phyloP scores from a whole-genome alignment of 2,329 filamentous ascomycete species.

The Calonectria hongkongensis region DNA sequence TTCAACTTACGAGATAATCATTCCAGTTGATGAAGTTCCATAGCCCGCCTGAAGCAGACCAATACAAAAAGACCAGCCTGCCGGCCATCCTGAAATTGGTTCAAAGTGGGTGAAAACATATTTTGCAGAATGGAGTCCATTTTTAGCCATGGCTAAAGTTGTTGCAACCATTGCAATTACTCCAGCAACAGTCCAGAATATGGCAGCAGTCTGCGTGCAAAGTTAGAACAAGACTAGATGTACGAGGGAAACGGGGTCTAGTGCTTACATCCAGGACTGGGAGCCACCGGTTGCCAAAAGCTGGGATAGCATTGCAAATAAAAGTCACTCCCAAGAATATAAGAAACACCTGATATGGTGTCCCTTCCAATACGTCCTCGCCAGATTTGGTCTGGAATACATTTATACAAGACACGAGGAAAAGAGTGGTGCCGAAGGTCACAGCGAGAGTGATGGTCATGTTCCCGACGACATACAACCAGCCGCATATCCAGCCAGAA shows the following conservation, averaged over 20 bases:
- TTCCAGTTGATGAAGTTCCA: slow-evolving; percentile 84
- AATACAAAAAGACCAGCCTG: slow-evolving; percentile 84
- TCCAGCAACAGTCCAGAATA: slow-evolving; percentile 84
- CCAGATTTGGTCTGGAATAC: slow-evolving; percentile 70
- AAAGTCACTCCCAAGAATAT: slow-evolving; percentile 84
- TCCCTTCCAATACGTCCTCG: slow-evolving; percentile 66
- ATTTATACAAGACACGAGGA: slow-evolving; percentile 73
- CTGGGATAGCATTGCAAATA: slow-evolving; percentile 78
- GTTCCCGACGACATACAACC: slow-evolving; percentile 86
- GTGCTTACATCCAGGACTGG: slow-evolving; percentile 80
- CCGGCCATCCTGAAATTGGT: slow-evolving; percentile 79
- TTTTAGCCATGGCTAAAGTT: slow-evolving; percentile 79
- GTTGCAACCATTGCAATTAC: slow-evolving; percentile 79
- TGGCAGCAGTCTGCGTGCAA: slow-evolving; percentile 77
- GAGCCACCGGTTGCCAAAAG: slow-evolving; percentile 80
- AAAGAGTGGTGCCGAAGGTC: slow-evolving; percentile 85
- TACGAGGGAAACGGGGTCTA: slow-evolving; percentile 13
- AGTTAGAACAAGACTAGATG: slow-evolving; percentile 57
- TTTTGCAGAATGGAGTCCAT: slow-evolving; percentile 76
- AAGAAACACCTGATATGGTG: slow-evolving; percentile 80
- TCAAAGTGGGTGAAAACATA: slow-evolving; percentile 82
- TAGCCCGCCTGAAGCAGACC: slow-evolving; percentile 84
- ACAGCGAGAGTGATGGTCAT: slow-evolving; percentile 88
- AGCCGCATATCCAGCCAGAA: slow-evolving; percentile 83
- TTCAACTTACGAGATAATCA: slow-evolving; percentile 83